These are phyloP conservation scores for Rosa rugosa DNA, from an alignment of 306 rosid species.

Conservation along the genomic window DNA sequence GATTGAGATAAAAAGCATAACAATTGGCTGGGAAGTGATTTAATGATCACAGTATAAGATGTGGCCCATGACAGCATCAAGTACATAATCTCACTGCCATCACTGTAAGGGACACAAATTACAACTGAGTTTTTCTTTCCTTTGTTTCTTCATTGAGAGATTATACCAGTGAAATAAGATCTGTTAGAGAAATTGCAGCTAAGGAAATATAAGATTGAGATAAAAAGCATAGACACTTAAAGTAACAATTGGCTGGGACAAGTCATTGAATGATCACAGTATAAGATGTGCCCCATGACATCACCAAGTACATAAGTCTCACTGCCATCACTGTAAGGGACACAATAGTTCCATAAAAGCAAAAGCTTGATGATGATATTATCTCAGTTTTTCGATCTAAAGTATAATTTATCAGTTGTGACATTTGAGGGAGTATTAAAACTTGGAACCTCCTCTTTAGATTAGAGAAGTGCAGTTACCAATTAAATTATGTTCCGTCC, in stretches of 20 bases:
- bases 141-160: not conserved
- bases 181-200: not conserved
- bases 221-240: not conserved
- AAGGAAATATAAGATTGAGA: not conserved
- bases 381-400: not conserved
- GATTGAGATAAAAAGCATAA: not conserved
- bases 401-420: not conserved
- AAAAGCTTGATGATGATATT: constrained; percentile 6
- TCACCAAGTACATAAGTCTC: not conserved
- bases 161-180: not conserved
- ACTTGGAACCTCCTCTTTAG: not conserved
- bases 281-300: not conserved
- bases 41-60: not conserved
- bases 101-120: not conserved
- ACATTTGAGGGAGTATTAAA: not conserved
- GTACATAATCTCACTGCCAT: not conserved
- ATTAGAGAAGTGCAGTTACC: not conserved
- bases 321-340: not conserved
- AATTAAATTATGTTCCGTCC: not conserved
- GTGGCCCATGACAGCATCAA: not conserved
- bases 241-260: not conserved
- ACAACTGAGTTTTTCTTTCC: not conserved
- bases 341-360: not conserved
- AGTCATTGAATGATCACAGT: not conserved
- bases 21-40: not conserved